A percentile compares a stretch with the other conserved stretches of the same genome.
Evolutionary conservation across 2,329 filamentous ascomycete species (phyloP).

Genomic region (Botryosphaeria agaves): DNA sequence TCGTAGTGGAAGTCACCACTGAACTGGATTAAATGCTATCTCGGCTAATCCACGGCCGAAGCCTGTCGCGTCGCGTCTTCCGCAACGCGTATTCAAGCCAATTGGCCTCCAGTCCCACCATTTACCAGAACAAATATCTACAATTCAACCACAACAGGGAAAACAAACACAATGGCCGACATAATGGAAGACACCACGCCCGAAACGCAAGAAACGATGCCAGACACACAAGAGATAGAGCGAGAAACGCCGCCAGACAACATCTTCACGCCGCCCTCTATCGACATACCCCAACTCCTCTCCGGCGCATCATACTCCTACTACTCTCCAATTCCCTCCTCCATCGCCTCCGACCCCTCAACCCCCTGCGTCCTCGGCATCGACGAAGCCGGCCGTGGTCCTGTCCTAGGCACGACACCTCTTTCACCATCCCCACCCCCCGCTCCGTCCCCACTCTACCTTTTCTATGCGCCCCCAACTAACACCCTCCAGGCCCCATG

Average conservation of each 20-base stretch:
- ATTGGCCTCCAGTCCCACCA: too few relatives aligned
- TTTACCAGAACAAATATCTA: too few relatives aligned
- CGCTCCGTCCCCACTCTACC: slow-evolving; percentile 7
- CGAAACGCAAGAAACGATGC: neutral
- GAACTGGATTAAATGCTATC: too few relatives aligned
- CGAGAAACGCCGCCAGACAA: slow-evolving; percentile 15
- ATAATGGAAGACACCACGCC: neutral
- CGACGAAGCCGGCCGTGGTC: slow-evolving; percentile 85
- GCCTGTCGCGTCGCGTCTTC: too few relatives aligned
- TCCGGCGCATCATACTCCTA: slow-evolving; percentile 29
- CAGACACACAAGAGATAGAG: slow-evolving; percentile 5
- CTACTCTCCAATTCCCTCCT: slow-evolving; percentile 24
- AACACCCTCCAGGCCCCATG: slow-evolving; percentile 35
- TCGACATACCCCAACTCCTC: slow-evolving; percentile 20
- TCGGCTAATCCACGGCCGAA: too few relatives aligned
- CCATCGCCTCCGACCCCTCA: slow-evolving; percentile 21
- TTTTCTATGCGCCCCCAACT: too few relatives aligned
- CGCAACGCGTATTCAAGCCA: too few relatives aligned
- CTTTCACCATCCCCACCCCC: slow-evolving; percentile 29
- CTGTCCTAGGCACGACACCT: slow-evolving; percentile 70
- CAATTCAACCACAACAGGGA: too few relatives aligned
- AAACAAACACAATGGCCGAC: too few relatives aligned
- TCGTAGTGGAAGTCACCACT: too few relatives aligned
- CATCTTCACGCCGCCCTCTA: slow-evolving; percentile 30
- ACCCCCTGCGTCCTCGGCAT: slow-evolving; percentile 67